Base-by-base conservation (phyloP, 2,329 filamentous ascomycete genomes). In the Cladosporium phlei region DNA sequence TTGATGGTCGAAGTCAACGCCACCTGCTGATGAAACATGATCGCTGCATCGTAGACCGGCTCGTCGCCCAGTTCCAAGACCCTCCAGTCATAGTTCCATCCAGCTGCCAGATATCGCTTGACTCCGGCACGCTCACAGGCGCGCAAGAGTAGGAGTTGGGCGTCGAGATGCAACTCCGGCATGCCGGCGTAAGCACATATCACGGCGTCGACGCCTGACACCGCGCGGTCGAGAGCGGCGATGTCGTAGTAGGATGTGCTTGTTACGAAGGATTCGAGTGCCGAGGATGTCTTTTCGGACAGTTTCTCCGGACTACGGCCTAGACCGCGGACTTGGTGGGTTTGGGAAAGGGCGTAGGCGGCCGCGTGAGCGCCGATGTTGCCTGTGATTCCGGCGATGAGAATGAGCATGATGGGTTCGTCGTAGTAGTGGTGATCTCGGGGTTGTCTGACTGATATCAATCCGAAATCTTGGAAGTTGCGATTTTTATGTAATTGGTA, bases 231-330 rank as follows among this genome's bases (percentile, higher is more conserved):
- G 27, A 52, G 33, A 3, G 47, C 47, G 8, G 37, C 21, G 12
- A 46, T 38, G 27, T 52, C 50, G 25, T 52, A 42, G 21, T 47
- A 44, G 17, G 40, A 34, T 12, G 28, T 38, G n/a, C 38, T 47
- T 19, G 42, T 25, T 9, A 52, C 37, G 38, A 52, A 52, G 24
- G 21, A 30, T 22, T 52, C 50, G 16, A 51, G 40, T 2, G 24
- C 22, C 7, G 14, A 16, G n/a, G 14, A 11, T 11, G 45, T 32
- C 14, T 47, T 27, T 5, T 12, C 22, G 16, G 50, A 83, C 35
- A 85, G 59, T n/a, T 51, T 52, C 2, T 17, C 10, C 14, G 68
- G 65, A 84, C 60, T 80, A 77, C 1, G 77, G 77, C 55, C 49
- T 21, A 48, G 40, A 40, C 38, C 49, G 11, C 47, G 44, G 34